Conservation (phyloP, 768 basidiomycete species). For the Boletus vinaceobasis region DNA sequence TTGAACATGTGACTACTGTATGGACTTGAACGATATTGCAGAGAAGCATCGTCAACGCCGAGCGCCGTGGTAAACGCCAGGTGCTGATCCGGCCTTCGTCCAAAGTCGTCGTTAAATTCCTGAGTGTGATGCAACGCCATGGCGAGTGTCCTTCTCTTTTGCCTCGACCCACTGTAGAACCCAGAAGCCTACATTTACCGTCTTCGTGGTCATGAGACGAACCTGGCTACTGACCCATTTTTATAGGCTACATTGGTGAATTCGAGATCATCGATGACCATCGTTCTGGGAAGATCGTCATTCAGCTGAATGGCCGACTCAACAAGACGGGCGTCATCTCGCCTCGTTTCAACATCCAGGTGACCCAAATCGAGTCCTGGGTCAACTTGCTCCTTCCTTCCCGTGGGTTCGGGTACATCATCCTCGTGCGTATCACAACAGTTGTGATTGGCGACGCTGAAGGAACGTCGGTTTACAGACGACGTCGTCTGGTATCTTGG, state of each 20-base stretch:
- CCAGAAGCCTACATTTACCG: neutral
- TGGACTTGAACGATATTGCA: slow-evolving; percentile 26
- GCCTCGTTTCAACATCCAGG: slow-evolving; percentile 97
- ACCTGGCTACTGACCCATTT: neutral
- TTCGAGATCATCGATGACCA: slow-evolving; percentile 99
- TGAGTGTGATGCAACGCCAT: slow-evolving; percentile 98
- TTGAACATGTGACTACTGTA: neutral
- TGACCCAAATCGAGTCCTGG: slow-evolving; percentile 90
- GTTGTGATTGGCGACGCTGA: neutral
- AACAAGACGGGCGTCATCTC: slow-evolving; percentile 99
- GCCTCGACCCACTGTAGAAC: too few species aligned
- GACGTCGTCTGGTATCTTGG: slow-evolving; percentile 96
- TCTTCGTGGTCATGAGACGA: neutral
- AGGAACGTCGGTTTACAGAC: slow-evolving; percentile 48
- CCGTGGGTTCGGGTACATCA: slow-evolving; percentile 94
- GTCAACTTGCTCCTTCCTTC: slow-evolving; percentile 95
- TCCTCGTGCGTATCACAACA: slow-evolving; percentile 59
- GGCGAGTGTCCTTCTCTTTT: slow-evolving; percentile 50
- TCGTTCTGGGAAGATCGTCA: slow-evolving; percentile 95
- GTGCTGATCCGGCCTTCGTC: slow-evolving; percentile 96
- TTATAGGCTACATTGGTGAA: slow-evolving; percentile 92
- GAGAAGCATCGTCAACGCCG: slow-evolving; percentile 99
- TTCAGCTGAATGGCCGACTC: slow-evolving; percentile 96
- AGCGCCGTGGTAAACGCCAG: slow-evolving; percentile 99
- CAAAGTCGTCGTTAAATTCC: slow-evolving; percentile 97